Evolutionary conservation across 208 protist species (phyloP).

Genomic region (Spironucleus salmonicida): DNA sequence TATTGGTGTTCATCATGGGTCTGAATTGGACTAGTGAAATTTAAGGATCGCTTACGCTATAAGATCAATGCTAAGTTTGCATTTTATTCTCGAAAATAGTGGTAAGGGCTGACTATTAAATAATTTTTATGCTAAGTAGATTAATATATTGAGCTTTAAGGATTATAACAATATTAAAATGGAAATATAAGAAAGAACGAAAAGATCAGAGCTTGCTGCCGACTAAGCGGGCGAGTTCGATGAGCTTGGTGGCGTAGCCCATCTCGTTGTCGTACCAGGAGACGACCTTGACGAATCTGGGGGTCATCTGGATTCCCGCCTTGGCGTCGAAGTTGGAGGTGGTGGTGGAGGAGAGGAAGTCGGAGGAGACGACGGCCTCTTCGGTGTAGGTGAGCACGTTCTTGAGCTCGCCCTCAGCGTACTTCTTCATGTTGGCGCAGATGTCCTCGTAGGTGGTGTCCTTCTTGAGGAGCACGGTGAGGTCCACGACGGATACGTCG

Average conservation of each 20-base stretch:
- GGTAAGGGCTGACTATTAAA: too few relatives aligned
- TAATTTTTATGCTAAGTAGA: too few relatives aligned
- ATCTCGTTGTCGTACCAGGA: conserved; percentile 97
- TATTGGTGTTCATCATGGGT: too few relatives aligned
- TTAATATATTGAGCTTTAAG: too few relatives aligned
- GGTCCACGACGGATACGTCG: conserved; percentile 37
- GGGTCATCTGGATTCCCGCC: conserved; percentile 75
- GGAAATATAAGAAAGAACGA: too few relatives aligned
- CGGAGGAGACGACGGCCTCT: conserved; percentile 83
- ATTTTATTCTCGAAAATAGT: too few relatives aligned
- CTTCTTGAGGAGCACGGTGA: conserved; percentile 28
- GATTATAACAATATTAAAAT: too few relatives aligned
- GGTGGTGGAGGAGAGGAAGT: conserved; percentile 76
- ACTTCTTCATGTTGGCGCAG: conserved; percentile 34
- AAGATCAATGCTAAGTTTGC: too few relatives aligned
- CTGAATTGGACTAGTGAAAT: too few relatives aligned
- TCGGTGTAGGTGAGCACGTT: conserved; percentile 74
- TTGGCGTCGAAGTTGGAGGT: conserved; percentile 91
- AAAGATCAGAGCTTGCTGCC: too few relatives aligned
- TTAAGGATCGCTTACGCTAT: too few relatives aligned
- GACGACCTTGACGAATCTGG: conserved; percentile 94
- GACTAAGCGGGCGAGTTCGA: conserved; percentile 77
- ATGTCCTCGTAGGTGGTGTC: conserved; percentile 39
- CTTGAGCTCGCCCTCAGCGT: conserved; percentile 21
- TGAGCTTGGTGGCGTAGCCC: conserved; percentile 89